phyloP scores from a whole-genome alignment of 345 rosid genomes.

The Nasturtium officinale region DNA sequence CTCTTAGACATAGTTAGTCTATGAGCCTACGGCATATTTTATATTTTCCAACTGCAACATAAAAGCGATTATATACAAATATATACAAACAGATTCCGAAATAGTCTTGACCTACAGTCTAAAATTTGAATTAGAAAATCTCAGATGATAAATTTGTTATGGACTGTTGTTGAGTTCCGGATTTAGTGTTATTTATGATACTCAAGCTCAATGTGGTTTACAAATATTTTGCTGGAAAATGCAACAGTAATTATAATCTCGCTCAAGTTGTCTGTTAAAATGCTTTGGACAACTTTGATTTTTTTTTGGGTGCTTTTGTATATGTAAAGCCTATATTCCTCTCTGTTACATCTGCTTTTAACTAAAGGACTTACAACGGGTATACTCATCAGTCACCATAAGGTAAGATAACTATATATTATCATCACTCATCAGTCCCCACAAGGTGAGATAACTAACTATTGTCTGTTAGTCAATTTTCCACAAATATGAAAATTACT shows the following conservation, averaged over 20 bases:
- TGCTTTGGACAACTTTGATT: neutral
- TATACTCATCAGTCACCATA: neutral
- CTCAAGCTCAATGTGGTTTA: slow-evolving; percentile 6
- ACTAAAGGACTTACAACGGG: neutral
- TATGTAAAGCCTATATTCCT: neutral
- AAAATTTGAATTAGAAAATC: neutral
- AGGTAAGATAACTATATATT: no score
- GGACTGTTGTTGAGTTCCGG: neutral
- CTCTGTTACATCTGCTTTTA: neutral
- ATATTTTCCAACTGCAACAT: neutral
- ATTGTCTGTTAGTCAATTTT: neutral
- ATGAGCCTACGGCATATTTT: neutral
- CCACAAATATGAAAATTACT: neutral
- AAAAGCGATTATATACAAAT: neutral
- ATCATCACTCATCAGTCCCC: no score
- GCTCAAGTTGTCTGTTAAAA: no score
- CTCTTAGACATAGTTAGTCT: slow-evolving; percentile 4
- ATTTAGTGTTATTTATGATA: neutral
- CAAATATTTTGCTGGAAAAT: neutral
- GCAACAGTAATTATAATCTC: neutral
- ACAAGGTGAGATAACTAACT: no score
- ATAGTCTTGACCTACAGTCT: slow-evolving; percentile 13
- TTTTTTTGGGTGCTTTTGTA: neutral
- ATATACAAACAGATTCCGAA: neutral
- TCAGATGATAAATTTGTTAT: neutral